Evolutionary conservation across 495 filamentous ascomycete genomes (phyloP), one percentile per base, ranked within the genome.

Genomic region (Podospora sp.): DNA sequence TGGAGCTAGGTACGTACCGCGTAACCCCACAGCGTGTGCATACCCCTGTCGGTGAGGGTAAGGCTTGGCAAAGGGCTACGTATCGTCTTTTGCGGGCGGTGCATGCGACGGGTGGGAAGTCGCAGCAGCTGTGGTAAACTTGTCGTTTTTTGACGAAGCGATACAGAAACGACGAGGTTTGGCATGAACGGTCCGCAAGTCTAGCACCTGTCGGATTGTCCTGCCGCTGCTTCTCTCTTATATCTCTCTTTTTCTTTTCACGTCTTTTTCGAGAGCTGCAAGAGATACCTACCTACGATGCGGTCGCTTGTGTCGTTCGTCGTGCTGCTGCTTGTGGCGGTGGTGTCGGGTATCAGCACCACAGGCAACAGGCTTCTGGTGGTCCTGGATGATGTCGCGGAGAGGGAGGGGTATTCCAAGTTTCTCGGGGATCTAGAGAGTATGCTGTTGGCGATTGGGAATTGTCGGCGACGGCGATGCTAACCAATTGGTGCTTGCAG

Each of bases 391-490:
- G 92, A 97, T 67, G 79, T 85, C 63, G 82, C 84, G 40, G 92
- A 96, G 72, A 92, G 92, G 81, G 84, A 83, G 60, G 84, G 82
- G 65, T 99, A 95, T 78, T 91, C 91, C 56, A 89, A 86, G 71
- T 92, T 97, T 75, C 88, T 94, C 77, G 85, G 80, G 2, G 93
- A 96, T 78, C 80, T 99, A 55, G 84, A 91, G 82, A 85, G 95
- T 97, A 79, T 67, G 79, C 71, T 22, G 40, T 46, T 62, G 33
- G 2, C 33, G 29, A 14, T 57, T 4, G 6, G 0, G 20, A 21
- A 20, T 12, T 33, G 16, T 22, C 33, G 56, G 25, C 50, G 58
- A 67, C 57, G 27, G 36, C 2, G 11, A 40, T 58, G 65, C 71
- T 73, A 66, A 77, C 64, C 60, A 66, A 65, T 66, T 63, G 52